Conservation (phyloP, 805 yeast species). For the Wickerhamiella sergipiensis region DNA sequence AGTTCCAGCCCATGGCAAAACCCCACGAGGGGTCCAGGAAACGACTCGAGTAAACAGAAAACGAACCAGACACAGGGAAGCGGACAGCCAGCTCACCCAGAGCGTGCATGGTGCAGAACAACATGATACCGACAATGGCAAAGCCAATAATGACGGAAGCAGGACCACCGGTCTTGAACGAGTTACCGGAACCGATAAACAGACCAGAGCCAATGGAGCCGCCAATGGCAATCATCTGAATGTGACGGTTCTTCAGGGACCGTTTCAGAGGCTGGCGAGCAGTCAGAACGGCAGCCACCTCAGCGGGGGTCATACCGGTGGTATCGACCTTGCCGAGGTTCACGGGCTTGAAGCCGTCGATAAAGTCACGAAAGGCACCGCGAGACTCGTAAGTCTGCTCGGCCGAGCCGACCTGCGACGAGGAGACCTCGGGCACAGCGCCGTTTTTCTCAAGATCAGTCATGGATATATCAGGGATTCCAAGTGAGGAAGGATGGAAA, state of each 20-base stretch:
- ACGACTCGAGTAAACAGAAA: slow-evolving; percentile 41
- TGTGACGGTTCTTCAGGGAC: slow-evolving; percentile 23
- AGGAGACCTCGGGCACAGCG: slow-evolving; percentile 8
- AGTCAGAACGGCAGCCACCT: slow-evolving; percentile 10
- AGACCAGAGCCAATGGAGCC: slow-evolving; percentile 70
- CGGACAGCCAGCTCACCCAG: slow-evolving; percentile 56
- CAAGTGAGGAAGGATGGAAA: background rate
- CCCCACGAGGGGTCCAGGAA: slow-evolving; percentile 51
- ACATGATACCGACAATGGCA: slow-evolving; percentile 37
- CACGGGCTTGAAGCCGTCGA: slow-evolving; percentile 16
- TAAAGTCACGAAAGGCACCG: background rate
- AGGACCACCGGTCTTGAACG: slow-evolving; percentile 36
- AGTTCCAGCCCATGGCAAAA: slow-evolving; percentile 56
- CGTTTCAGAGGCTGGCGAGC: slow-evolving; percentile 23
- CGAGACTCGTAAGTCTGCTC: background rate
- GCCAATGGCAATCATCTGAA: slow-evolving; percentile 57
- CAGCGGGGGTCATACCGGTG: slow-evolving; percentile 15
- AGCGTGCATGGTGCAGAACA: slow-evolving; percentile 44
- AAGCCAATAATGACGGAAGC: slow-evolving; percentile 37
- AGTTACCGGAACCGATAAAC: slow-evolving; percentile 36
- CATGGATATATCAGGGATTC: background rate
- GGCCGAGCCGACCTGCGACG: slow-evolving; percentile 2
- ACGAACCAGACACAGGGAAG: slow-evolving; percentile 48
- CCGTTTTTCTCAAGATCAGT: background rate
- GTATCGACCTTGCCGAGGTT: slow-evolving; percentile 10